Evolutionary conservation across 164 flowering plant genomes (phyloP).

Genomic region (grape (Vitis vinifera)): ASM3070453v1 NC_081805.1:3919001-3919500

Average conservation of each 20-base stretch:
- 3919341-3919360: constrained; percentile 47
- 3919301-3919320: constrained; percentile 12
- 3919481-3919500: constrained; percentile 70
- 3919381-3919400: constrained; percentile 56
- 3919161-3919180: too few relatives aligned
- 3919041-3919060: neutral
- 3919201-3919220: neutral
- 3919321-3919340: constrained; percentile 49
- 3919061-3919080: neutral
- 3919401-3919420: constrained; percentile 38
- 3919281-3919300: neutral
- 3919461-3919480: constrained; percentile 66
- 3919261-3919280: neutral
- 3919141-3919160: neutral
- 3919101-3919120: neutral
- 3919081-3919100: neutral
- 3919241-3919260: neutral
- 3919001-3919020: neutral
- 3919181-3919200: neutral
- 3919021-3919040: neutral
- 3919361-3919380: constrained; percentile 62
- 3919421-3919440: constrained; percentile 30
- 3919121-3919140: neutral
- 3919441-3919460: constrained; percentile 61
- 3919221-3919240: neutral